Evolutionary conservation across 805 yeast genomes (phyloP), one percentile per base, ranked within the genome.

Genomic region (Candida alai): DNA sequence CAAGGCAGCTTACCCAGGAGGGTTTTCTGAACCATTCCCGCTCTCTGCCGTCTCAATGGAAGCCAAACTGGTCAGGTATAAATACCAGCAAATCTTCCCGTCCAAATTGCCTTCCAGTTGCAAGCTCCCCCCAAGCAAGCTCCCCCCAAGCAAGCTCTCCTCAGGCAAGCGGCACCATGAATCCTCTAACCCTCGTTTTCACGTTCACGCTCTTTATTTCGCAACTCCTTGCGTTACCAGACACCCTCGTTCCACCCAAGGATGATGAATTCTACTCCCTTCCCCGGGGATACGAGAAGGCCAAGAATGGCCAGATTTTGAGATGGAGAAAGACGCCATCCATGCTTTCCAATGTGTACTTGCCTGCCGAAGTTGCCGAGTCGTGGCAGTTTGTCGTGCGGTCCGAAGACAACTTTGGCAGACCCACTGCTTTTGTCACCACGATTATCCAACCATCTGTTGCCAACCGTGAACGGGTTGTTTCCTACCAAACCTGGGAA

Each of bases 361-460:
- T 48, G 24, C 51, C 50, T 6, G 42, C 47, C n/a, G 42, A 52
- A 4, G 42, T 56, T 29, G 37, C 52, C 33, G 34, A 42, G 16
- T 18, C 51, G 4, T 51, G 53, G 53, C 56, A 52, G 35, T 35
- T 48, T 5, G 32, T 50, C 19, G 51, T 52, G 2, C 35, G 55
- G 30, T 42, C 55, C 7, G 36, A 38, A 21, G 62, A 57, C 30
- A 32, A 54, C 10, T 42, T 39, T 34, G 62, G 60, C 3, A 41
- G 52, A 14, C 49, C 61, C 5, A 39, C 39, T 12, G 60, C 50
- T 4, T 37, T 53, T 16, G 54, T 50, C 3, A 42, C 60, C 20
- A 58, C 62, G 3, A 31, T 59, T 6, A 43, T 59, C 6, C 47
- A 52, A 37, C 65, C 65, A 7, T 47, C 34, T 35, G 54, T 58